Conservation (phyloP, 2,329 filamentous ascomycete genomes). For the Botrytis sinoallii region DNA sequence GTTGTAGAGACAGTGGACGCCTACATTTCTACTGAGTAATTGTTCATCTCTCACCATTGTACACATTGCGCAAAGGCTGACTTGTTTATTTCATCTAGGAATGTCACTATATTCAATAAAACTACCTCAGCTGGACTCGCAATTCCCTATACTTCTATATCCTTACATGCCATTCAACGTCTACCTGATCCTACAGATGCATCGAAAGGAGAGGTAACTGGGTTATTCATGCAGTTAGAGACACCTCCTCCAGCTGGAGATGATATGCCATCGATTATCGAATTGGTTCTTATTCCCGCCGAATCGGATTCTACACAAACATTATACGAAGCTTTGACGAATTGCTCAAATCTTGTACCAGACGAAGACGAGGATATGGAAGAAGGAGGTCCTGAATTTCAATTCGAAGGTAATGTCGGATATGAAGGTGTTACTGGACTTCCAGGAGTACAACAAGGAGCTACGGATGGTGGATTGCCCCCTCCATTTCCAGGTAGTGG, state of each 20-base stretch:
- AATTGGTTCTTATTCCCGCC: slow-evolving; percentile 62
- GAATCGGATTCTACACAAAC: slow-evolving; percentile 31
- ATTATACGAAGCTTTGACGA: slow-evolving; percentile 64
- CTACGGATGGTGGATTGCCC: slow-evolving; percentile 52
- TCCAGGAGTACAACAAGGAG: slow-evolving; percentile 52
- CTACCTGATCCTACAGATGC: slow-evolving; percentile 40
- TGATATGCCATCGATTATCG: slow-evolving; percentile 63
- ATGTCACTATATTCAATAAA: slow-evolving; percentile 62
- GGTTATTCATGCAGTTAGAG: slow-evolving; percentile 67
- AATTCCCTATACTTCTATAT: slow-evolving; percentile 72
- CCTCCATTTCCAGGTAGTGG: slow-evolving; percentile 69
- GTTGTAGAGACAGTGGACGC: slow-evolving; percentile 41
- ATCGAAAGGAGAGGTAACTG: slow-evolving; percentile 42
- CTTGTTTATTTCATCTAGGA: slow-evolving; percentile 38
- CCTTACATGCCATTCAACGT: slow-evolving; percentile 71
- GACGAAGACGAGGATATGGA: slow-evolving; percentile 59
- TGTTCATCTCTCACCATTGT: background rate
- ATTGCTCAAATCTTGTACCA: slow-evolving; percentile 73
- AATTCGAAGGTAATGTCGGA: slow-evolving; percentile 52
- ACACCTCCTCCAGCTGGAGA: slow-evolving; percentile 54
- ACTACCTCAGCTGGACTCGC: slow-evolving; percentile 57
- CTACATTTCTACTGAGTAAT: slow-evolving; percentile 59
- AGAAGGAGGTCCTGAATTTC: slow-evolving; percentile 44
- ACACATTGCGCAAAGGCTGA: slow-evolving; percentile 19
- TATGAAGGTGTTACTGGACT: slow-evolving; percentile 56